Percentiles rank a stretch among this genome's conserved stretches.
Conservation (phyloP, 768 basidiomycete species). For the Mycena rebaudengoi region DNA sequence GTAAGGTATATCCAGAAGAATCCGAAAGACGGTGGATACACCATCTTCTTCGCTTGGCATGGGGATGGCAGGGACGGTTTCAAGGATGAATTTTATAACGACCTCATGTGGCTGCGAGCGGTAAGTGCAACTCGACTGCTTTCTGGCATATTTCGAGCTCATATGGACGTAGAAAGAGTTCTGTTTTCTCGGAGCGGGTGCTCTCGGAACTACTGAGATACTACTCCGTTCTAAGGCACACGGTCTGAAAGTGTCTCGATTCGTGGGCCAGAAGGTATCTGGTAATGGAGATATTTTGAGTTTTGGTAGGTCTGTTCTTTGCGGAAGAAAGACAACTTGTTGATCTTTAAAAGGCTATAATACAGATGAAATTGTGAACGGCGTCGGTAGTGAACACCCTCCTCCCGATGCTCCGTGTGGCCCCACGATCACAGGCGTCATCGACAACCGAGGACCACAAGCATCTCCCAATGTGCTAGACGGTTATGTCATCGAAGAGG, state of each 20-base stretch:
- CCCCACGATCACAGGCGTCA: slow-evolving; percentile 30
- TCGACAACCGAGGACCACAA: slow-evolving; percentile 23
- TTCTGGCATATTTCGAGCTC: not conserved
- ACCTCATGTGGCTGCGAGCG: slow-evolving; percentile 30
- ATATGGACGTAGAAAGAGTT: slow-evolving; percentile 19
- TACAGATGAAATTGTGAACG: slow-evolving; percentile 27
- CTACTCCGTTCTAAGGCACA: slow-evolving; percentile 22
- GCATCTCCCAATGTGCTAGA: slow-evolving; percentile 26
- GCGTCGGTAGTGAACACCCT: slow-evolving; percentile 21
- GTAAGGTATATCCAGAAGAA: slow-evolving; percentile 25
- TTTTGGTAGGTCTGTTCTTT: slow-evolving; percentile 19
- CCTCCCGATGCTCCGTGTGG: slow-evolving; percentile 15
- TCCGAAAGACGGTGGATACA: slow-evolving; percentile 19
- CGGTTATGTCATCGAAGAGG: slow-evolving; percentile 30
- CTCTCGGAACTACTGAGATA: slow-evolving; percentile 30
- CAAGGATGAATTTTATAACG: slow-evolving; percentile 22
- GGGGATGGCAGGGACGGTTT: slow-evolving; percentile 21
- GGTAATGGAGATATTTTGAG: slow-evolving; percentile 30
- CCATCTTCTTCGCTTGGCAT: slow-evolving; percentile 29
- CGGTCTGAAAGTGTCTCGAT: slow-evolving; percentile 18
- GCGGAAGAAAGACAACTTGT: not conserved
- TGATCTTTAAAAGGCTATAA: slow-evolving; percentile 23
- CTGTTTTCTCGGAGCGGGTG: slow-evolving; percentile 28
- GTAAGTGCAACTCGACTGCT: not conserved
- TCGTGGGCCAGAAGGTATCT: slow-evolving; percentile 23